Evolutionary conservation across 805 yeast genomes (phyloP).

Genomic region (Schwanniomyces pseudopolymorphus): DNA sequence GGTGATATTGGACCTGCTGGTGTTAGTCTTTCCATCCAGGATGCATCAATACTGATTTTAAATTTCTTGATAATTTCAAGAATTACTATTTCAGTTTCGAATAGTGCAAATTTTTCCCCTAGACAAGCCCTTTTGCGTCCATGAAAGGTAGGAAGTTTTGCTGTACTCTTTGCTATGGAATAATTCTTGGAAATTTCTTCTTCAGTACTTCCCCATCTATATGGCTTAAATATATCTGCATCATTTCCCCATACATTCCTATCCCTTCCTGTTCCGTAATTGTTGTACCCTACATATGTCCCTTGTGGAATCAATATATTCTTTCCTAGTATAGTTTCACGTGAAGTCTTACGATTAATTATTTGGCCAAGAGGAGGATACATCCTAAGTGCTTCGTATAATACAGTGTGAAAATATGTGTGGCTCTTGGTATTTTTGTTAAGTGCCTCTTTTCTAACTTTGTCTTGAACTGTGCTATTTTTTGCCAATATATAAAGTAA

Average conservation of each 20-base stretch:
- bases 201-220: conserved; percentile 49
- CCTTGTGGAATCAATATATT: conserved; percentile 48
- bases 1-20: conserved; percentile 63
- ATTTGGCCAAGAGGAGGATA: conserved; percentile 60
- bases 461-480: conserved; percentile 29
- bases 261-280: conserved; percentile 51
- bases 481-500: conserved; percentile 48
- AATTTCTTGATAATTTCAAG: conserved; percentile 35
- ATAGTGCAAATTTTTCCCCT: conserved; percentile 57
- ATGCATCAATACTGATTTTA: conserved; percentile 34
- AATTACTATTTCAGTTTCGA: conserved; percentile 42
- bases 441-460: conserved; percentile 21
- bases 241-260: conserved; percentile 43
- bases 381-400: conserved; percentile 49
- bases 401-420: conserved; percentile 26
- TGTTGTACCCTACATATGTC: conserved; percentile 55
- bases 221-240: conserved; percentile 45
- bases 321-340: conserved; percentile 36
- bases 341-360: conserved; percentile 48
- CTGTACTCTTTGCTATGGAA: conserved; percentile 43
- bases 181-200: conserved; percentile 40
- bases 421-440: background rate
- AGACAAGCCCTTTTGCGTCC: conserved; percentile 61
- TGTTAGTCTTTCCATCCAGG: conserved; percentile 51
- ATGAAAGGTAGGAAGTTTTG: conserved; percentile 53